Percentiles rank a stretch among this genome's conserved stretches.
Evolutionary conservation across 805 yeast genomes (phyloP).

Genomic region (Blastobotrys peoriensis): DNA sequence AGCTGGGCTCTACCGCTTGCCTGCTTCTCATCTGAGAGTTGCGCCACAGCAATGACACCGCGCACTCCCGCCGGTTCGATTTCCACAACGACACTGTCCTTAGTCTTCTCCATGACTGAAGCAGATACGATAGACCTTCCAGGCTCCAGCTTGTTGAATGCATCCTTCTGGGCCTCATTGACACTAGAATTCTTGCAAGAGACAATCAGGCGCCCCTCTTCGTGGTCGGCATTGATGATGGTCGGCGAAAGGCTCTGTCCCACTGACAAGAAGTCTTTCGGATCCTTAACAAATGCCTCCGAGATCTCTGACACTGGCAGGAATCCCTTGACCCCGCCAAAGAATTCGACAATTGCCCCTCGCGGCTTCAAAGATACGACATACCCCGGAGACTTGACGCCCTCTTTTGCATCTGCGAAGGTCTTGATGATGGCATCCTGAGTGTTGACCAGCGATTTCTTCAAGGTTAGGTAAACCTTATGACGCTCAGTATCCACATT

Average conservation of each 20-base stretch:
- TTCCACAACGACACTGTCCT: conserved; percentile 66
- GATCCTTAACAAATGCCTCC: conserved; percentile 74
- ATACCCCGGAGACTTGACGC: conserved; percentile 59
- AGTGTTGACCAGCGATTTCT: conserved; percentile 69
- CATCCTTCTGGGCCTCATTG: conserved; percentile 42
- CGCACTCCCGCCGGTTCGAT: conserved; percentile 44
- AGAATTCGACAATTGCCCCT: conserved; percentile 83
- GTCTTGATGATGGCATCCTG: conserved; percentile 34
- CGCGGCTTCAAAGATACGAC: conserved; percentile 62
- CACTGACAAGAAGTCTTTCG: conserved; percentile 68
- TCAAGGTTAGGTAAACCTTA: conserved; percentile 61
- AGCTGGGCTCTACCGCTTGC: conserved; percentile 57
- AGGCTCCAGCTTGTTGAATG: conserved; percentile 43
- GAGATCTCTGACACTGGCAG: conserved; percentile 85
- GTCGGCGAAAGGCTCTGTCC: conserved; percentile 82
- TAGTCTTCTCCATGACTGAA: conserved; percentile 64
- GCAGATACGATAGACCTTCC: conserved; percentile 50
- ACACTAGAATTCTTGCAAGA: conserved; percentile 52
- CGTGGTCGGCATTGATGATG: conserved; percentile 51
- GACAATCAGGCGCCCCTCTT: conserved; percentile 52
- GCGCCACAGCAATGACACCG: conserved; percentile 71
- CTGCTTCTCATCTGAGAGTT: conserved; percentile 67
- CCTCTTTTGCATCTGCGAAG: conserved; percentile 51
- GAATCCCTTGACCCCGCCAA: conserved; percentile 70
- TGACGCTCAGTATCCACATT: conserved; percentile 32